Conservation (phyloP, 2,329 filamentous ascomycete species). For the Colletotrichum sp. region DNA sequence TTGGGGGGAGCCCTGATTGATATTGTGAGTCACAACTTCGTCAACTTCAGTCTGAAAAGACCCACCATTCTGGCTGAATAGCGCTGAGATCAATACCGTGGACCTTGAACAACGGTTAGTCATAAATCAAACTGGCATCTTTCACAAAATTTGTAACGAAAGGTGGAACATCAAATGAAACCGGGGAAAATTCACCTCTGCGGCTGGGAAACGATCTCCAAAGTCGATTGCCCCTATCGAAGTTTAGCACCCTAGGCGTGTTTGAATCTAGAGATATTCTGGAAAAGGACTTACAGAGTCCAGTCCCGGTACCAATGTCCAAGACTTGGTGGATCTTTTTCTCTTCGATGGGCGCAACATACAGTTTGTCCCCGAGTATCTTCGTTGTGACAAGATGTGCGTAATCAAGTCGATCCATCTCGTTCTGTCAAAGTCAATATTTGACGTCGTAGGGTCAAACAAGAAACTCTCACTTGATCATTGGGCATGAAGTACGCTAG, state of each 20-base stretch:
- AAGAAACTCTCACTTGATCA: neutral
- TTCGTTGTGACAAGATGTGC: neutral
- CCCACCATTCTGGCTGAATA: neutral
- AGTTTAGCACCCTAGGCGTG: accelerated
- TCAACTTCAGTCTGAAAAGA: no score
- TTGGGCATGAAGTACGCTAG: neutral
- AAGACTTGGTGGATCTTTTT: neutral
- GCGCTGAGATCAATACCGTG: neutral
- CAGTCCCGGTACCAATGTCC: neutral
- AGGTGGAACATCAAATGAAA: accelerated
- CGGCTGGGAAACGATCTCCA: neutral
- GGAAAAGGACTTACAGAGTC: neutral
- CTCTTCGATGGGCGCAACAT: neutral
- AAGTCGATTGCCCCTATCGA: neutral
- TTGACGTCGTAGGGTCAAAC: neutral
- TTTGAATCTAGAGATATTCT: neutral
- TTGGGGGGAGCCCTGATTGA: neutral
- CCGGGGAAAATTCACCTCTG: neutral
- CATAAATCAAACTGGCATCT: neutral
- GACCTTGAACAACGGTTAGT: neutral
- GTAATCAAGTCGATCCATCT: neutral
- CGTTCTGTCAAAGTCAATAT: neutral
- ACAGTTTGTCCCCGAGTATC: neutral
- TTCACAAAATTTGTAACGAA: neutral
- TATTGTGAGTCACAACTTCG: no score